Evolutionary conservation across 2,329 filamentous ascomycete genomes (phyloP), one percentile per base, ranked within the genome.

Genomic region (Aureobasidium sp.): DNA sequence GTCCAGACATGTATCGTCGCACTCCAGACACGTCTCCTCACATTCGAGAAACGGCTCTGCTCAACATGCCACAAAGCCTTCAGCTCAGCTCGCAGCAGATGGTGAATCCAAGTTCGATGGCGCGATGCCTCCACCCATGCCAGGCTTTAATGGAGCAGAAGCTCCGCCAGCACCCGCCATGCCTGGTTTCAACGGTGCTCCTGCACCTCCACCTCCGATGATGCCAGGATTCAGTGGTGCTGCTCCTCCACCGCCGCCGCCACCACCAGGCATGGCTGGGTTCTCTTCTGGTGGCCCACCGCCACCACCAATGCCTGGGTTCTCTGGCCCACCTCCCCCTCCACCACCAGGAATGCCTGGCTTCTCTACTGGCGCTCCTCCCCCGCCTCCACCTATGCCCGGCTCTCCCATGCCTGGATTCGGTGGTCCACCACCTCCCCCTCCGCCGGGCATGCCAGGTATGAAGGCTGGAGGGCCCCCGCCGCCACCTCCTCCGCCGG

Each of bases 401-500:
- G 77, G 77, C 55, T 76, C 71, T 5, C 75, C 77, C 55, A 77
- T 78, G 76, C 79, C 78, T 62, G 77, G 77, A 56, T 77, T 78
- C 68, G 70, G 71, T 69, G 74, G 67, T 29, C 64, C 41, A 41
- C 65, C 68, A n/a, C 76, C 78, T 39, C 78, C 79, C 5, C 78
- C 79, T 1, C 78, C 79, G 29, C 78, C 79, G 48, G 77, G 80
- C 27, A 76, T 81, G 74, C 80, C 82, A 32, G 81, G 81, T 12
- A 74, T 72, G 20, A 73, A 73, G 17, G 77, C 78, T 10, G 65
- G 65, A 64, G 82, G 82, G 5, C 81, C 82, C 0, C 82, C 82
- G 2, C 78, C 78, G 6, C 80, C 79, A 6, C 85, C 86, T 1
- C 83, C 84, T 26, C 86, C 87, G 9, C 87, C 87, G 65, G 87